A percentile compares a stretch with the other conserved stretches of the same genome.
These are phyloP conservation scores for Saccharomycopsis babjevae DNA, from an alignment of 805 yeast species.

Conservation along the genomic window DNA sequence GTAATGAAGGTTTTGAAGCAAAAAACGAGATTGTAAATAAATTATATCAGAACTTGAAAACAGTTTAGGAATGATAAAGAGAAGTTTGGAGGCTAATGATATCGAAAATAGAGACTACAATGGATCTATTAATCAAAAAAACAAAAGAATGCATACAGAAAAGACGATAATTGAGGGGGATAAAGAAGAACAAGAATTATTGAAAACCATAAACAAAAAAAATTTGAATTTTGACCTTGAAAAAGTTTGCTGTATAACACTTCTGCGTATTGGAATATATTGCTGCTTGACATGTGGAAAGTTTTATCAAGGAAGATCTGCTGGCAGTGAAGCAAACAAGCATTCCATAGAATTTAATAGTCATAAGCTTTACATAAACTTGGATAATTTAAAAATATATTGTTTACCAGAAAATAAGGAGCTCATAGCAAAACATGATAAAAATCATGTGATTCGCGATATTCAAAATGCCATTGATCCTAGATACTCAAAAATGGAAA, in stretches of 20 bases:
- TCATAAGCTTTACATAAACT: conserved; percentile 55
- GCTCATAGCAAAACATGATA: conserved; percentile 18
- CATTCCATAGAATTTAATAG: conserved; percentile 51
- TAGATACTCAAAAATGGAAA: conserved; percentile 23
- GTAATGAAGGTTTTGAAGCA: no score
- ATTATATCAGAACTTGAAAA: background rate
- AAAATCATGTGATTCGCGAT: conserved; percentile 31
- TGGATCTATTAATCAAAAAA: no score
- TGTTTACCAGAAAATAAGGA: conserved; percentile 55
- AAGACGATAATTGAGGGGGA: no score
- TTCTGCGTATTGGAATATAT: conserved; percentile 52
- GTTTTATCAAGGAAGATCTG: conserved; percentile 58
- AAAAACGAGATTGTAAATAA: background rate
- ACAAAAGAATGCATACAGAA: no score
- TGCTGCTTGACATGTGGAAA: conserved; percentile 69
- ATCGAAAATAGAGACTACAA: background rate
- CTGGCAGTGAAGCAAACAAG: conserved; percentile 52
- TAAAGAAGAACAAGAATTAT: background rate
- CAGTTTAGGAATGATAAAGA: background rate
- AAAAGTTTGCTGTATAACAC: conserved; percentile 52
- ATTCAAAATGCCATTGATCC: conserved; percentile 48
- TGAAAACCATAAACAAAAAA: conserved; percentile 24
- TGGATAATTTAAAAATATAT: conserved; percentile 39
- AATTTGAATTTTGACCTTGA: conserved; percentile 59
- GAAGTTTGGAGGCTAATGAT: background rate